Base-by-base conservation (phyloP, 768 basidiomycete species). In the Amanita subjunquillea region DNA sequence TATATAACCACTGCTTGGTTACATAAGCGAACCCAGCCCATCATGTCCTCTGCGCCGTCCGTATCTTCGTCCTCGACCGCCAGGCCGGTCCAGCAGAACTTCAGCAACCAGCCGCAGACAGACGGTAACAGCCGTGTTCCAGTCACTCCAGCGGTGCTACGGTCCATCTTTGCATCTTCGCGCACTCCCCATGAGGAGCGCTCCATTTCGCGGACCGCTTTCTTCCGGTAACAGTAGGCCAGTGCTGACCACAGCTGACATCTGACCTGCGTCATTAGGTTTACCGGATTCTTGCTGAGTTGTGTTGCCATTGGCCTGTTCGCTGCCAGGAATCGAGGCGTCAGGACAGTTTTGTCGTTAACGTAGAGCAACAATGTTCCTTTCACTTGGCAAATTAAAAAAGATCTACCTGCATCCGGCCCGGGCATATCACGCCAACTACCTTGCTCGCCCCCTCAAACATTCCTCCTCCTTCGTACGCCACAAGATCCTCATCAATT, bases 141-240 rank as follows among this genome's bases (percentile, higher is more conserved):
- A 51, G 86, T 91, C 17, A 91, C 89, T 0, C 89, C 89, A 8
- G 84, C 85, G 8, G 83, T 87, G 1, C 64, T 92, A 54, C 76
- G 89, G 38, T 83, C 86, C 48, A 92, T 92, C 58, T 92, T 92
- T 65, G 80, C 90, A 25, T 91, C 88, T 10, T 91, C 89, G 20
- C 79, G 89, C 12, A 84, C 86, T 0, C 79, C 85, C 2, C 71
- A 84, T 51, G 89, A 92, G 63, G 89, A 92, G 64, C 79, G 90
- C 27, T 82, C 86, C 0, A 82, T 92, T 49, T 92, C 89, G 37
- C 79, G 88, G 12, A 75, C 89, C 48, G 89, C 90, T 29, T 92
- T 92, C 72, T 91, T 91, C 66, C 79, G 90, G 89, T 87, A 64
- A 43, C 60, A 49, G 51, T 52, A 8, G 1, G 2, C 7, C 17